A percentile compares a stretch with the other conserved stretches of the same genome.
Evolutionary conservation across 2,329 filamentous ascomycete genomes (phyloP).

Genomic region (Penicillium sp.): DNA sequence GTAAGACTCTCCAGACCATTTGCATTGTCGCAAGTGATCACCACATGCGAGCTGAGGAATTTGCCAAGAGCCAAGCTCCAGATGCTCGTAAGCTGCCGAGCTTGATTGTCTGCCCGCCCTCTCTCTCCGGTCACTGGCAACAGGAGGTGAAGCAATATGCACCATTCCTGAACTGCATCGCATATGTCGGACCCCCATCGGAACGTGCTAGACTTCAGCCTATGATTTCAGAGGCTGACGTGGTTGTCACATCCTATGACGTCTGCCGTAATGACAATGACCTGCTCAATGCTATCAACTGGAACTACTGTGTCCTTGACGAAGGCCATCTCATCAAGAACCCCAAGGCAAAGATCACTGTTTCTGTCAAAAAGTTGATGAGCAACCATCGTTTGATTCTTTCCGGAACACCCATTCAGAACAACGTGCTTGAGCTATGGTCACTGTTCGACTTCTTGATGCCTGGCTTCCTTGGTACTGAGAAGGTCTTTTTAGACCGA

Average conservation of each 20-base stretch:
- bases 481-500: slow-evolving; percentile 95
- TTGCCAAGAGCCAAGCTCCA: slow-evolving; percentile 75
- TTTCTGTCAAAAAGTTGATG: slow-evolving; percentile 85
- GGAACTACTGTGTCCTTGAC: slow-evolving; percentile 97
- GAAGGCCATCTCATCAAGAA: slow-evolving; percentile 99
- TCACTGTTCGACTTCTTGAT: slow-evolving; percentile 98
- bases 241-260: slow-evolving; percentile 97
- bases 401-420: slow-evolving; percentile 96
- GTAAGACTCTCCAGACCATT: slow-evolving; percentile 95
- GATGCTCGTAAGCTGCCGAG: slow-evolving; percentile 84
- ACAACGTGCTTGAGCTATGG: slow-evolving; percentile 96
- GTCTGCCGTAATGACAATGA: slow-evolving; percentile 97
- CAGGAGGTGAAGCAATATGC: slow-evolving; percentile 96
- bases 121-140: slow-evolving; percentile 96
- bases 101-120: slow-evolving; percentile 94
- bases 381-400: slow-evolving; percentile 96
- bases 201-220: slow-evolving; percentile 76
- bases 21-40: slow-evolving; percentile 99
- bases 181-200: slow-evolving; percentile 86
- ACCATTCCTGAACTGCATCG: slow-evolving; percentile 85
- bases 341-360: slow-evolving; percentile 91
- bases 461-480: slow-evolving; percentile 94
- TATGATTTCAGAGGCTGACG: slow-evolving; percentile 77
- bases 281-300: slow-evolving; percentile 78
- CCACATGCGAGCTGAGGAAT: slow-evolving; percentile 90